Conservation (phyloP, 768 basidiomycete genomes). For the Suillus placidus region DNA sequence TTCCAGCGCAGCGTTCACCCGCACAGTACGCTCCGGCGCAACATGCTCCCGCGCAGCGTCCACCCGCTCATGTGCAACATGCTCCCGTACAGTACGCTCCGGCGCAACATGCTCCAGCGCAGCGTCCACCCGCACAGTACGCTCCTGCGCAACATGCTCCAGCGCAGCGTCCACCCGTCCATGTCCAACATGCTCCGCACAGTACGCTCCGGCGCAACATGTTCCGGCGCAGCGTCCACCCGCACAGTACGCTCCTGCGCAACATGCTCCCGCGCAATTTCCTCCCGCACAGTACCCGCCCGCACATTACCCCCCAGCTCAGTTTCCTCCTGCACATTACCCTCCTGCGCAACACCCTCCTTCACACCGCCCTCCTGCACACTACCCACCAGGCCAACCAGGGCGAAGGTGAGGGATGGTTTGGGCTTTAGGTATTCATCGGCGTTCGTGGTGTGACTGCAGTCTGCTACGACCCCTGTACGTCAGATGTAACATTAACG, state of each 20-base stretch:
- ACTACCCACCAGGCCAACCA: not conserved
- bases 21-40: not conserved
- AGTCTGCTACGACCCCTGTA: not conserved
- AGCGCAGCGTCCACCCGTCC: not conserved
- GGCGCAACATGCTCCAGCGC: not conserved
- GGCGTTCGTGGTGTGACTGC: not conserved
- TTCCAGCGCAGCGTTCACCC: not conserved
- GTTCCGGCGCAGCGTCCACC: not conserved
- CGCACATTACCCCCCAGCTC: not conserved
- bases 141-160: not conserved
- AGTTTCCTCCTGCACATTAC: not conserved
- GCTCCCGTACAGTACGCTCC: not conserved
- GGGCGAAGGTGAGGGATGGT: not conserved
- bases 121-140: not conserved
- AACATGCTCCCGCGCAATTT: not conserved
- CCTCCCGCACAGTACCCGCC: not conserved
- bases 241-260: not conserved
- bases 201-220: not conserved
- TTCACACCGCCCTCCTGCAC: not conserved
- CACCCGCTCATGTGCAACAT: not conserved
- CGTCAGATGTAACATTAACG: not conserved
- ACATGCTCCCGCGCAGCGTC: not conserved
- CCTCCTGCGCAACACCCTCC: not conserved
- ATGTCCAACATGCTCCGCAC: not conserved
- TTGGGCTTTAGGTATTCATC: not conserved